A percentile compares a stretch with the other conserved stretches of the same genome.
Conservation (phyloP, 2,329 filamentous ascomycete genomes). For the Penicillium paneum region DNA sequence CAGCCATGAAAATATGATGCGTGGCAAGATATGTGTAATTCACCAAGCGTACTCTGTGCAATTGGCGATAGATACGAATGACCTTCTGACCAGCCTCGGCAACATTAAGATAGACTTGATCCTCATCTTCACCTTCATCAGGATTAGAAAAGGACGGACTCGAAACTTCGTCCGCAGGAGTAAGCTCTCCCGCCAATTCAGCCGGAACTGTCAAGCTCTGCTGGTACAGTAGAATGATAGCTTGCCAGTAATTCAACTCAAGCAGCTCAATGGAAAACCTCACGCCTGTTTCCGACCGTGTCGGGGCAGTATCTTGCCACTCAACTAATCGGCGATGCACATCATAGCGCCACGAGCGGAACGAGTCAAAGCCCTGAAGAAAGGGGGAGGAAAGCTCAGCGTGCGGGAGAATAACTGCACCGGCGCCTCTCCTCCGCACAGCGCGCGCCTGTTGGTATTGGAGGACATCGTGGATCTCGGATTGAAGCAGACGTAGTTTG, state of each 20-base stretch:
- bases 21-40: constrained; percentile 96
- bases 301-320: constrained; percentile 83
- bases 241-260: constrained; percentile 96
- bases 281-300: constrained; percentile 75
- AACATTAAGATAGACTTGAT: constrained; percentile 88
- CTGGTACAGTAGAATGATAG: constrained; percentile 90
- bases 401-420: constrained; percentile 69
- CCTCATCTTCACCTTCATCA: constrained; percentile 66
- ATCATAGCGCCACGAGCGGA: constrained; percentile 82
- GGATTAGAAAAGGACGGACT: constrained; percentile 51
- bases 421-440: constrained; percentile 63
- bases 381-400: constrained; percentile 80
- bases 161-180: constrained; percentile 56
- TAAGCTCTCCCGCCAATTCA: constrained; percentile 75
- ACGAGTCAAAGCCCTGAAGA: constrained; percentile 76
- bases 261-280: constrained; percentile 85
- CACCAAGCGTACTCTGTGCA: constrained; percentile 82
- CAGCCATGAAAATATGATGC: constrained; percentile 95
- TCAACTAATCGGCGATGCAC: constrained; percentile 78
- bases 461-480: constrained; percentile 89
- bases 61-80: constrained; percentile 80
- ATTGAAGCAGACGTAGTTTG: constrained; percentile 80
- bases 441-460: constrained; percentile 87
- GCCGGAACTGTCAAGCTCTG: constrained; percentile 84
- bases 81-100: constrained; percentile 94